Base-by-base conservation (phyloP, 83 land plant genomes). In the Isoetes engelmannii region DNA sequence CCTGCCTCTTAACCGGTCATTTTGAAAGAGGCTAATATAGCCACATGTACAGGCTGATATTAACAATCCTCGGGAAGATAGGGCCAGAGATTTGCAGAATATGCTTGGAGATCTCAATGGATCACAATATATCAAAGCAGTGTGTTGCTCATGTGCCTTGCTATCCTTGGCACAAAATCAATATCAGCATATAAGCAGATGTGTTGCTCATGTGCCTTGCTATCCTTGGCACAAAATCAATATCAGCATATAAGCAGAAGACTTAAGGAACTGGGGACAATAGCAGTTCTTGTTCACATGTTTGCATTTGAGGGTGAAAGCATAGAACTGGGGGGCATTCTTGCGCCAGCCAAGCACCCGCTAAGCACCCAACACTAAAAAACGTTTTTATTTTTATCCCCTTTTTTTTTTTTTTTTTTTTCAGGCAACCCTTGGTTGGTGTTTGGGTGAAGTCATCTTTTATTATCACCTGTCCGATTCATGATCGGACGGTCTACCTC, bases 241-340 rank as follows among this genome's bases (percentile, higher is more conserved):
- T 50, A 60, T 13, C 63, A 61, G 12, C 73, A 79, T 57, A 68
- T 63, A 6, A 79, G 59, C 46, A 44, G 44, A 46, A 45, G 61
- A 4, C 73, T 79, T 55, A 65, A 57, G 57, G 50, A 74, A 47
- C 54, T 74, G 2, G 47, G 63, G 61, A 61, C 74, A 13, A 74
- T 79, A 73, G 81, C 69, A 19, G 73, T 79, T 13, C 73, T 79
- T 7, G 56, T 79, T 7, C 81, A 73, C 43, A 72, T 74, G 61
- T 74, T 79, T 6, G 50, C 77, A 9, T 69, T 79, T 17, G 81
- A 79, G 41, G 73, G 73, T 48, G 73, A 79, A 28, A n/a, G n/a
- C n/a, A n/a, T n/a, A n/a, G n/a, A n/a, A n/a, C n/a, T n/a, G n/a
- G n/a, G n/a, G n/a, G n/a, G n/a, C n/a, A n/a, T n/a, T n/a, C n/a